Conservation (phyloP, 352 stramenopile species). For the Pythium angustatum region DNA sequence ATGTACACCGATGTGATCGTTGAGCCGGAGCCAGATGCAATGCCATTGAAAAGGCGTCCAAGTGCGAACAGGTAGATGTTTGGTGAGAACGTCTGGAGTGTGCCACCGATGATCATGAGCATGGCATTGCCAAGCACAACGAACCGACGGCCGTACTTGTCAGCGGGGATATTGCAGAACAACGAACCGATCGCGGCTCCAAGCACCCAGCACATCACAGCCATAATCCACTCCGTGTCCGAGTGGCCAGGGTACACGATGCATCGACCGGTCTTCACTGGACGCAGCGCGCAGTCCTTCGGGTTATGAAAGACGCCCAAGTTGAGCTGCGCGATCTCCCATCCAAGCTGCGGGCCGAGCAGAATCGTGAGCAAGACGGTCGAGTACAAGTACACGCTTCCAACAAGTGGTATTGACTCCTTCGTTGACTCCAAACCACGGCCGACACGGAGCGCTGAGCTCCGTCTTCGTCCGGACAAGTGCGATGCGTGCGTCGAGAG, state of each 20-base stretch:
- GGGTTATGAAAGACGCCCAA: conserved; percentile 42
- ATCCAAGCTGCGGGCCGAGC: conserved; percentile 40
- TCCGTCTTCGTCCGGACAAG: conserved; percentile 8
- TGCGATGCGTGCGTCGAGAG: conserved; percentile 3
- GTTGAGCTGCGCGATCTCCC: conserved; percentile 51
- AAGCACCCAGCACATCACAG: conserved; percentile 44
- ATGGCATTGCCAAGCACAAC: conserved; percentile 35
- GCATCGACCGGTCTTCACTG: conserved; percentile 33
- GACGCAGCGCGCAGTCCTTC: conserved; percentile 30
- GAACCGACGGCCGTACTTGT: conserved; percentile 38
- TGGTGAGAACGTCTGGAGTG: conserved; percentile 38
- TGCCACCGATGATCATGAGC: conserved; percentile 42
- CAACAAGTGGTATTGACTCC: conserved; percentile 22
- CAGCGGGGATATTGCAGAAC: conserved; percentile 33
- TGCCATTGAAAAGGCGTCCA: conserved; percentile 40
- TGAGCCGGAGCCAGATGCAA: conserved; percentile 39
- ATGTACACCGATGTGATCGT: conserved; percentile 41
- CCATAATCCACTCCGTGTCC: conserved; percentile 36
- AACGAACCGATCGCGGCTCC: conserved; percentile 39
- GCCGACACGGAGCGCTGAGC: conserved; percentile 6
- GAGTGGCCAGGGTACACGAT: conserved; percentile 46
- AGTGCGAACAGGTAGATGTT: conserved; percentile 45
- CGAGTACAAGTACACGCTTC: conserved; percentile 37
- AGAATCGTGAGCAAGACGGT: conserved; percentile 41
- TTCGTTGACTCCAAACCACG: conserved; percentile 7